Percentiles rank a stretch among this genome's conserved stretches.
These are phyloP conservation scores for Phytophthora pisi DNA, from an alignment of 352 stramenopile genomes.

Conservation along the genomic window DNA sequence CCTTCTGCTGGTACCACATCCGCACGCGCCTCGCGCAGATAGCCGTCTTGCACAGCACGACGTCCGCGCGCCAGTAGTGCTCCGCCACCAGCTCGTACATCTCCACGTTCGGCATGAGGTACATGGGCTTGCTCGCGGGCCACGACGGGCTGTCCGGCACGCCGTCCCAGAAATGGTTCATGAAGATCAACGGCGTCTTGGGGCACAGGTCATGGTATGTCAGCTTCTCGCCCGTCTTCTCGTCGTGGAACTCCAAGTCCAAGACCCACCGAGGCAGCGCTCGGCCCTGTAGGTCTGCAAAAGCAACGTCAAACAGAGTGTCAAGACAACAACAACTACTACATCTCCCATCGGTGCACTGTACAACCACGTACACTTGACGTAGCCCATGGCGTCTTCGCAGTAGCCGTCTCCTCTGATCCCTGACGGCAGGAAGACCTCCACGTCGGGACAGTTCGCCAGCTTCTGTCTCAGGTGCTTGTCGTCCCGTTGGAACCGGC, in stretches of 20 bases:
- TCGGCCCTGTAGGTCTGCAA: constrained; percentile 49
- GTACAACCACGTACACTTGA: constrained; percentile 51
- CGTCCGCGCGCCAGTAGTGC: constrained; percentile 52
- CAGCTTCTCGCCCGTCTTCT: constrained; percentile 28
- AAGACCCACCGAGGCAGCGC: constrained; percentile 57
- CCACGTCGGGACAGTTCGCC: constrained; percentile 56
- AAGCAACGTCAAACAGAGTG: background rate
- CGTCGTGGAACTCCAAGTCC: constrained; percentile 41
- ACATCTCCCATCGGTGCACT: too few relatives aligned
- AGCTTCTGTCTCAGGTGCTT: constrained; percentile 48
- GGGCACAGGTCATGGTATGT: constrained; percentile 66
- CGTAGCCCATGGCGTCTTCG: constrained; percentile 75
- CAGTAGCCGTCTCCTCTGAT: constrained; percentile 69
- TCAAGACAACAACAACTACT: constrained; percentile 3
- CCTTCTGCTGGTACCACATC: constrained; percentile 59
- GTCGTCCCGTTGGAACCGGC: constrained; percentile 42
- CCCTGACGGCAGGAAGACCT: constrained; percentile 58
- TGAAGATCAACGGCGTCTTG: constrained; percentile 54
- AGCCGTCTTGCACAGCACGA: constrained; percentile 62
- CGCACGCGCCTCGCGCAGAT: constrained; percentile 47
- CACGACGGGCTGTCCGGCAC: constrained; percentile 31
- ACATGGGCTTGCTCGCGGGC: constrained; percentile 47
- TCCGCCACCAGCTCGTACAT: constrained; percentile 56
- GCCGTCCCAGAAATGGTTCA: constrained; percentile 65
- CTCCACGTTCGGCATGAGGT: constrained; percentile 59